Evolutionary conservation across 2,329 filamentous ascomycete genomes (phyloP).

Genomic region (Hypoxylon sp.): DNA sequence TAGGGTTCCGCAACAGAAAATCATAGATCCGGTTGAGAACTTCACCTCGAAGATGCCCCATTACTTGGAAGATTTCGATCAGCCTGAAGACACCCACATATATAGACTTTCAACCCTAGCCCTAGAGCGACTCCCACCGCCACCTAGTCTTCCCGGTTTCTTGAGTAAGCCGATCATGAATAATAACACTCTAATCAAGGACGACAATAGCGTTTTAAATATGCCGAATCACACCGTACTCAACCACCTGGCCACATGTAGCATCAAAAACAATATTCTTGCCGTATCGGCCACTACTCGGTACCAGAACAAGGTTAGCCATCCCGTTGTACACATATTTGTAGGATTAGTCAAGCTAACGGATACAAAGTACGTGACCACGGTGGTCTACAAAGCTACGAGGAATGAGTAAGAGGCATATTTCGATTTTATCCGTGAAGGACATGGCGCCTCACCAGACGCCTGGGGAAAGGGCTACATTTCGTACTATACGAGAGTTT

Average conservation of each 20-base stretch:
- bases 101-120: constrained; percentile 81
- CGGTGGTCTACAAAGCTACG: constrained; percentile 97
- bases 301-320: constrained; percentile 88
- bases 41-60: constrained; percentile 83
- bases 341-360: constrained; percentile 55
- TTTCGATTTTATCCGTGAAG: constrained; percentile 1
- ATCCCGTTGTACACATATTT: constrained; percentile 9
- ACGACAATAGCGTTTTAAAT: constrained; percentile 95
- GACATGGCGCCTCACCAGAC: constrained; percentile 5
- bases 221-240: constrained; percentile 98
- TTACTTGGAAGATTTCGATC: constrained; percentile 88
- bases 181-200: constrained; percentile 90
- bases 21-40: constrained; percentile 64
- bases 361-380: constrained; percentile 84
- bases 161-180: constrained; percentile 95
- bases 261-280: constrained; percentile 95
- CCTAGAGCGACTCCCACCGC: constrained; percentile 82
- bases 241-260: constrained; percentile 96
- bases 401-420: constrained; percentile 56
- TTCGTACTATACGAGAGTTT: constrained; percentile 14
- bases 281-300: constrained; percentile 97
- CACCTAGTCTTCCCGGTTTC: constrained; percentile 89
- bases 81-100: constrained; percentile 78
- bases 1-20: constrained; percentile 65
- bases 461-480: neutral